Percentiles rank a stretch among this genome's conserved stretches.
Evolutionary conservation across 495 filamentous ascomycete genomes (phyloP).

Genomic region (Talaromyces thailandensis): DNA sequence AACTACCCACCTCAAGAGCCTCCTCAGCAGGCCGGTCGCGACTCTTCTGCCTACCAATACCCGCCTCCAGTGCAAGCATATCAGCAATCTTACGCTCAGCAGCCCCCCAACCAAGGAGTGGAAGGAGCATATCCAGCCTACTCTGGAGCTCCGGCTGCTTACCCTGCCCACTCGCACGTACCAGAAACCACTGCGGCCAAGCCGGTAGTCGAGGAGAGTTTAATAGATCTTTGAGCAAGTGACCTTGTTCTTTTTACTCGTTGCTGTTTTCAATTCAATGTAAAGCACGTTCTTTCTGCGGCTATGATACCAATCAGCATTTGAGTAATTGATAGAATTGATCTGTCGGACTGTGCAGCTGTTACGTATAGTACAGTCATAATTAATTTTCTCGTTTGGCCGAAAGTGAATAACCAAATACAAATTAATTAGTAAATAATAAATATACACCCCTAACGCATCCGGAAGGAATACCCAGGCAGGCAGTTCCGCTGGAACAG

Average conservation of each 20-base stretch:
- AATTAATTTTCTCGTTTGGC: not conserved
- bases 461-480: not conserved
- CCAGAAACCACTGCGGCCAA: conserved; percentile 37
- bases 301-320: conserved; percentile 6
- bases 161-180: conserved; percentile 44
- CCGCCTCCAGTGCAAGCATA: conserved; percentile 23
- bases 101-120: conserved; percentile 38
- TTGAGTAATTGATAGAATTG: not conserved
- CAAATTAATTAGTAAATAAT: not conserved
- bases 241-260: too few relatives aligned
- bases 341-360: not conserved
- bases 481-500: not conserved
- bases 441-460: not conserved
- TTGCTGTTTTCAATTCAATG: not conserved
- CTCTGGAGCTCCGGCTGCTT: conserved; percentile 44
- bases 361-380: not conserved
- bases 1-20: conserved; percentile 18
- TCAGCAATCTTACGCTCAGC: conserved; percentile 29
- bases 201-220: conserved; percentile 68
- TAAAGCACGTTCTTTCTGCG: not conserved
- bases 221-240: conserved; percentile 63
- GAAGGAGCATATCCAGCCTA: conserved; percentile 29
- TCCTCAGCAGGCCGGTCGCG: conserved; percentile 18
- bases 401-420: not conserved
- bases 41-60: conserved; percentile 15